Evolutionary conservation across 805 yeast genomes (phyloP).

Genomic region (Pichia sporocuriosa): DNA sequence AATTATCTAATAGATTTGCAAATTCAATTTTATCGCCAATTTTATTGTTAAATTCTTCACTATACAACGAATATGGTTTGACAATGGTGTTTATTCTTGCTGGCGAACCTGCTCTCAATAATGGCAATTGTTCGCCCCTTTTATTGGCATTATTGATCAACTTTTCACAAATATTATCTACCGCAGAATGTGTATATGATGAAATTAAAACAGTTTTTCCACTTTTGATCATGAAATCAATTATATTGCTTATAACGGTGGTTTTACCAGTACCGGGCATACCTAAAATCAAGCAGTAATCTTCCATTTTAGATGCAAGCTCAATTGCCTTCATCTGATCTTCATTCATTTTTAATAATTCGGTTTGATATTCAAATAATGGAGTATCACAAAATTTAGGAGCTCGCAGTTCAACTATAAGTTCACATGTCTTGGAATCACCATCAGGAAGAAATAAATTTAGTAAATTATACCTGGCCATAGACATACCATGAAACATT

Average conservation of each 20-base stretch:
- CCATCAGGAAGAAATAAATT: slow-evolving; percentile 50
- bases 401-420: slow-evolving; percentile 46
- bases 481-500: slow-evolving; percentile 62
- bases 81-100: slow-evolving; percentile 58
- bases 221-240: slow-evolving; percentile 49
- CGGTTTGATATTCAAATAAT: slow-evolving; percentile 15
- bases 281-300: slow-evolving; percentile 78
- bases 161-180: slow-evolving; percentile 83
- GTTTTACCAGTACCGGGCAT: slow-evolving; percentile 99
- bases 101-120: slow-evolving; percentile 63
- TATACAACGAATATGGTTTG: slow-evolving; percentile 42
- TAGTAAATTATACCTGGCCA: slow-evolving; percentile 70
- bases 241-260: slow-evolving; percentile 75
- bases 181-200: slow-evolving; percentile 93
- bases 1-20: slow-evolving; percentile 39
- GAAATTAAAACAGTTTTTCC: slow-evolving; percentile 70
- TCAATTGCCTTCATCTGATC: slow-evolving; percentile 72
- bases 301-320: slow-evolving; percentile 55
- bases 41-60: slow-evolving; percentile 25
- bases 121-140: slow-evolving; percentile 25
- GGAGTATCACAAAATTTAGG: slow-evolving; percentile 37
- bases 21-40: slow-evolving; percentile 39
- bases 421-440: slow-evolving; percentile 38
- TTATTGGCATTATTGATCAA: slow-evolving; percentile 30
- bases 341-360: slow-evolving; percentile 39